A percentile compares a stretch with the other conserved stretches of the same genome.
Evolutionary conservation across 2,329 filamentous ascomycete species (phyloP).

Genomic region (Tolypocladium cylindrosporum): DNA sequence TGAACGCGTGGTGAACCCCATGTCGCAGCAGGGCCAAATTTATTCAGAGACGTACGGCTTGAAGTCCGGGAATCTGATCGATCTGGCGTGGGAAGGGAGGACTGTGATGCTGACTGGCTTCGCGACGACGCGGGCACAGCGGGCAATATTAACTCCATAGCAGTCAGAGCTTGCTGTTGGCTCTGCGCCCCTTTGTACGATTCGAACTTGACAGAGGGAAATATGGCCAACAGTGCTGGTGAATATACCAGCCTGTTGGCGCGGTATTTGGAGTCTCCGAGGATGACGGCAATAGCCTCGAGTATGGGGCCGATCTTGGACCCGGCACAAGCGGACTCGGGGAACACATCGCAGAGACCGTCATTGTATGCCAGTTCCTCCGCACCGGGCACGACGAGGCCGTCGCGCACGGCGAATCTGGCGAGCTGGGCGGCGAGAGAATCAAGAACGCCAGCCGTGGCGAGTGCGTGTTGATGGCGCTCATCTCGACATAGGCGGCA

Average conservation of each 20-base stretch:
- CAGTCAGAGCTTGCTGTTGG: conserved; percentile 35
- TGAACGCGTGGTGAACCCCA: conserved; percentile 23
- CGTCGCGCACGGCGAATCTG: conserved; percentile 57
- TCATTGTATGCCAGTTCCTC: conserved; percentile 44
- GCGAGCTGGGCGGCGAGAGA: conserved; percentile 65
- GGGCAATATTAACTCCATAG: conserved; percentile 59
- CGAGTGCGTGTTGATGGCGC: conserved; percentile 59
- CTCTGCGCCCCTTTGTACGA: conserved; percentile 35
- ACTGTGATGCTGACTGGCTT: conserved; percentile 13
- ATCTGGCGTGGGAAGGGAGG: conserved; percentile 11
- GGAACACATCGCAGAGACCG: conserved; percentile 47
- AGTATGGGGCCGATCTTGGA: conserved; percentile 60
- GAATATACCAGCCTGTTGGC: conserved; percentile 62
- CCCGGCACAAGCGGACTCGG: conserved; percentile 47
- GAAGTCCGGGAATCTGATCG: conserved; percentile 17
- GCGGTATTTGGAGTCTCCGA: conserved; percentile 70
- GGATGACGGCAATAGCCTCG: conserved; percentile 66
- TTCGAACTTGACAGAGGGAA: conserved; percentile 49
- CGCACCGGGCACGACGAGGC: conserved; percentile 58
- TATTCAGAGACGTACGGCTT: conserved; percentile 17
- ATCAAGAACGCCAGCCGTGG: conserved; percentile 66
- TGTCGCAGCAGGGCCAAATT: conserved; percentile 15
- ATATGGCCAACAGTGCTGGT: conserved; percentile 58
- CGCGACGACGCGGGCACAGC: conserved; percentile 23
- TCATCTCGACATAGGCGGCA: conserved; percentile 56